Conservation (phyloP, 768 basidiomycete species). For the Pisolithus tinctorius region DNA sequence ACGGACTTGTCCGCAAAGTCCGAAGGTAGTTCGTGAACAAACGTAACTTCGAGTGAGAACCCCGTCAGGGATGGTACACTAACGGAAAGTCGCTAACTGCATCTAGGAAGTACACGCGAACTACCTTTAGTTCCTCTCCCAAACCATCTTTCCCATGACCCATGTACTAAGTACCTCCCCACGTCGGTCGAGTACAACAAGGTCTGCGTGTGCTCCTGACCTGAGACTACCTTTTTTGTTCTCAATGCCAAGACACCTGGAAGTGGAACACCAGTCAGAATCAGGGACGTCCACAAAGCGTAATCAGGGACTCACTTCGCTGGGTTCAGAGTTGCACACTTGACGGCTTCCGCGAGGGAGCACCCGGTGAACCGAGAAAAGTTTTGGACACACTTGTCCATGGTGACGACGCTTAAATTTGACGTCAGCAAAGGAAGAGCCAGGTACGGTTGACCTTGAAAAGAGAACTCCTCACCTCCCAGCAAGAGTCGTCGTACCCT, state of each 20-base stretch:
- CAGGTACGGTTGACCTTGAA: not conserved
- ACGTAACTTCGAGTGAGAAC: no score
- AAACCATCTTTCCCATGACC: slow-evolving; percentile 71
- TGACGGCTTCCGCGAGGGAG: slow-evolving; percentile 76
- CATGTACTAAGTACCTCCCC: slow-evolving; percentile 67
- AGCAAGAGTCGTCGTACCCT: slow-evolving; percentile 82
- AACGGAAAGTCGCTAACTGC: no score
- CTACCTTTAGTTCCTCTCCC: slow-evolving; percentile 33
- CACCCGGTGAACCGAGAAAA: slow-evolving; percentile 80
- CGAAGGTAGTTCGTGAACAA: no score
- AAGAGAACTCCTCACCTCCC: slow-evolving; percentile 53
- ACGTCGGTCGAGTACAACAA: slow-evolving; percentile 65
- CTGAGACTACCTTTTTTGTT: slow-evolving; percentile 74
- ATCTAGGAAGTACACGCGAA: not conserved
- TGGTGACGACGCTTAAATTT: slow-evolving; percentile 57
- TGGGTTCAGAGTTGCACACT: slow-evolving; percentile 80
- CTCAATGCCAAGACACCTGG: slow-evolving; percentile 71
- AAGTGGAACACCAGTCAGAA: slow-evolving; percentile 25
- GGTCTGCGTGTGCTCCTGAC: slow-evolving; percentile 81
- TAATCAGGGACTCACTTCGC: slow-evolving; percentile 48
- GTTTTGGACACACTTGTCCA: slow-evolving; percentile 83
- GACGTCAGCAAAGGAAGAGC: not conserved
- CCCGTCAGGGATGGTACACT: no score
- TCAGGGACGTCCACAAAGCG: not conserved
- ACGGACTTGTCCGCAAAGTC: no score